These are phyloP conservation scores for Podospora didyma DNA, from an alignment of 495 filamentous ascomycete genomes.

Conservation along the genomic window DNA sequence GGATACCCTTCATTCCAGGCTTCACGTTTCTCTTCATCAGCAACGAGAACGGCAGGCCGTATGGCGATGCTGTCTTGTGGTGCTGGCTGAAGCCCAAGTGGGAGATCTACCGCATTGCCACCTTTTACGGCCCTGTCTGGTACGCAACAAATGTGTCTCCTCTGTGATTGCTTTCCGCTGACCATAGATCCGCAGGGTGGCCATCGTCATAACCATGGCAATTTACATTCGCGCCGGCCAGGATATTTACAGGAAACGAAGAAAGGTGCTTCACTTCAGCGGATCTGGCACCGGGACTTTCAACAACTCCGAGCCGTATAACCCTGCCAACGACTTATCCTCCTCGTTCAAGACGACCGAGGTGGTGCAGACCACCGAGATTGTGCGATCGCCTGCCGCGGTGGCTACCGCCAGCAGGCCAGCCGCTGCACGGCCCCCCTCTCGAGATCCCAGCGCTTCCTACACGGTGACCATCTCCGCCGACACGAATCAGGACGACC, in stretches of 20 bases:
- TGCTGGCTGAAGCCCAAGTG: constrained; percentile 69
- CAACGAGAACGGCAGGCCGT: constrained; percentile 51
- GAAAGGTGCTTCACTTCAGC: constrained; percentile 42
- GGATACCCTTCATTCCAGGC: constrained; percentile 66
- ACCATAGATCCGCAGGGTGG: constrained; percentile 36
- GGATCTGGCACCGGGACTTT: constrained; percentile 29
- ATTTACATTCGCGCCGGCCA: constrained; percentile 73
- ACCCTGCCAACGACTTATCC: constrained; percentile 31
- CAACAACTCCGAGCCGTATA: constrained; percentile 8
- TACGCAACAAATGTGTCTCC: constrained; percentile 24
- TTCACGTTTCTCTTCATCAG: constrained; percentile 63
- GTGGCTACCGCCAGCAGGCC: not conserved
- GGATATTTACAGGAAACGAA: constrained; percentile 60
- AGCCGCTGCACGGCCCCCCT: constrained; percentile 1
- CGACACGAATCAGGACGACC: constrained; percentile 12
- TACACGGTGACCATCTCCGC: constrained; percentile 50
- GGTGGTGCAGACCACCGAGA: constrained; percentile 45
- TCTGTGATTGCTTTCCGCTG: not conserved
- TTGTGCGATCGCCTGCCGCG: constrained; percentile 11
- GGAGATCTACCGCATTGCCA: constrained; percentile 69
- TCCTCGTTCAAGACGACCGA: constrained; percentile 57
- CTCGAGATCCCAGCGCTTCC: constrained; percentile 25
- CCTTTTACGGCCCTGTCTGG: constrained; percentile 86
- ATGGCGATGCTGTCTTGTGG: constrained; percentile 80
- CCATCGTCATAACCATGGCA: constrained; percentile 62